phyloP scores from a whole-genome alignment of 225 moss, liverwort and hornwort genomes.

The Polytrichum commune region DNA sequence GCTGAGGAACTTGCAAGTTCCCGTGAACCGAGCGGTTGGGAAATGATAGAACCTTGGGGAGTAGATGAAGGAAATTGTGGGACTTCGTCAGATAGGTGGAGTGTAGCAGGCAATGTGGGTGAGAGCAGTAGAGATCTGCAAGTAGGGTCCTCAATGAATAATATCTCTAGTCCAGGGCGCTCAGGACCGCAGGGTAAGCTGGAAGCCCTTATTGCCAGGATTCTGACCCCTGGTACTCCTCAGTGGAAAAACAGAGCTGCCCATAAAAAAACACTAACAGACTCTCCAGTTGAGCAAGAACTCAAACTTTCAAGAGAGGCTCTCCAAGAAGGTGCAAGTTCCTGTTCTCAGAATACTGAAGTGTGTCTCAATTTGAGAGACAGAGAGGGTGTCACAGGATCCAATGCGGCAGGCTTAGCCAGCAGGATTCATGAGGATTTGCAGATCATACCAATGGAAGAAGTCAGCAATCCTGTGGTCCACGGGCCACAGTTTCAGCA shows the following conservation, averaged over 20 bases:
- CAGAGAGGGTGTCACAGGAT: slow-evolving; percentile 2
- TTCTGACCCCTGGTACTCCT: slow-evolving; percentile 19
- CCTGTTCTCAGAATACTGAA: slow-evolving; percentile 10
- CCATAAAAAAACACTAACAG: neutral
- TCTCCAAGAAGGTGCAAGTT: slow-evolving; percentile 6
- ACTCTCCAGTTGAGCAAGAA: neutral
- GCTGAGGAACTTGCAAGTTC: slow-evolving; percentile 20
- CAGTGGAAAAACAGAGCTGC: neutral
- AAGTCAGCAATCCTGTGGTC: neutral
- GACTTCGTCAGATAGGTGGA: slow-evolving; percentile 16
- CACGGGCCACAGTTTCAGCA: neutral
- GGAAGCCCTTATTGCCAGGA: slow-evolving; percentile 24
- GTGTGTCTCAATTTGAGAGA: neutral
- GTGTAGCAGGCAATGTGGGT: slow-evolving; percentile 10
- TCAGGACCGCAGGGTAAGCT: slow-evolving; percentile 26
- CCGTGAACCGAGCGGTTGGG: neutral
- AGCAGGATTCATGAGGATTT: neutral
- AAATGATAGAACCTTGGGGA: neutral
- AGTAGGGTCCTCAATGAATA: slow-evolving; percentile 23
- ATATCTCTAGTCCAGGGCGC: slow-evolving; percentile 28
- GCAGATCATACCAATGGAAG: slow-evolving; percentile 1
- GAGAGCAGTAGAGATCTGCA: slow-evolving; percentile 24
- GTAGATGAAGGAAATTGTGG: neutral
- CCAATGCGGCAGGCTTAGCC: neutral
- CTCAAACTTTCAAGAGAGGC: neutral